A percentile compares a stretch with the other conserved stretches of the same genome.
Evolutionary conservation across 2,329 filamentous ascomycete genomes (phyloP).

Genomic region (Aureobasidium namibiae): DNA sequence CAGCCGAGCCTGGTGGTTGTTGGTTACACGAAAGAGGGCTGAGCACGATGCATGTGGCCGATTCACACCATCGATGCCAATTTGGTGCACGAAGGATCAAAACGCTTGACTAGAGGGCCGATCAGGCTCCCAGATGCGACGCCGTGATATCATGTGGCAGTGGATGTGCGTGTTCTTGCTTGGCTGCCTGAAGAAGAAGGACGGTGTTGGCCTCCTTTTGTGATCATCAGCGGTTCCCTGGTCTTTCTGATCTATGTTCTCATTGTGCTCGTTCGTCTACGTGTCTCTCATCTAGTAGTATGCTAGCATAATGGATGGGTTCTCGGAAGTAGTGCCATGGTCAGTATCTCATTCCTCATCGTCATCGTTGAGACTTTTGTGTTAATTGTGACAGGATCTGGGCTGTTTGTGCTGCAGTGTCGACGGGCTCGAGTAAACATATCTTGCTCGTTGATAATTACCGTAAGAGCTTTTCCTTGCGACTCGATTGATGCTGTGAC

Average conservation of each 20-base stretch:
- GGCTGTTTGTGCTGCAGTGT: background rate
- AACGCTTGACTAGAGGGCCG: background rate
- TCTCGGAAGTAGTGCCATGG: background rate
- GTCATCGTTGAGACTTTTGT: background rate
- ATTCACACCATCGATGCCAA: background rate
- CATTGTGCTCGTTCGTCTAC: background rate
- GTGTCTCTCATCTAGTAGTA: background rate
- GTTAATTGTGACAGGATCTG: background rate
- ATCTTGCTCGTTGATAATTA: background rate
- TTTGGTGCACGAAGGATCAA: background rate
- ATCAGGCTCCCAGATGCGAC: background rate
- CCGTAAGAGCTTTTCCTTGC: background rate
- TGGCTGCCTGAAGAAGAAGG: background rate
- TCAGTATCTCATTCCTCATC: background rate
- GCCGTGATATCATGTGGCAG: too few species aligned
- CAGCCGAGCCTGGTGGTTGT: background rate
- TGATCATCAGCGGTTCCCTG: background rate
- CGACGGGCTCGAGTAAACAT: background rate
- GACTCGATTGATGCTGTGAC: background rate
- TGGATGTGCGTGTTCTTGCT: background rate
- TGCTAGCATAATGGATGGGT: background rate
- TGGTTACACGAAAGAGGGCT: background rate
- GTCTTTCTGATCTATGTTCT: too few species aligned
- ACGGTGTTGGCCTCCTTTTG: background rate
- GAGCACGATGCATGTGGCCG: background rate